Evolutionary conservation across 1,284 basidiomycete species (phyloP), one percentile per base, ranked within the genome.

Genomic region (Ceratobasidium sp.): DNA sequence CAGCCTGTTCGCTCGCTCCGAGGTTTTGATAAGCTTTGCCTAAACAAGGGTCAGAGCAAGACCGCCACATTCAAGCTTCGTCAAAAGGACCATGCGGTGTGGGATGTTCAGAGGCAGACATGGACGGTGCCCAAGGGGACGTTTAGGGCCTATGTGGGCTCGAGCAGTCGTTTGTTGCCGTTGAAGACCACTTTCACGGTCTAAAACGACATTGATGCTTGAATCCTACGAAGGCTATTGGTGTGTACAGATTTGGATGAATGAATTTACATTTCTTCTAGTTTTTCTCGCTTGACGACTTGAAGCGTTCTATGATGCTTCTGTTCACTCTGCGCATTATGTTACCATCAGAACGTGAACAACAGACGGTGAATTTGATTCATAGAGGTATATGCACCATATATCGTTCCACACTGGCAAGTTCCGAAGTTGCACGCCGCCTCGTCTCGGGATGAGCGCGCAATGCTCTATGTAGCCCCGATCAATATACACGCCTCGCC

Each of bases 11-110:
- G 61, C 30, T 59, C 41, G 4, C 61, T 67, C 3, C 71, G 53
- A 30, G 71, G 71, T 14, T 72, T 67, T 30, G 61, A 72, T 21
- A 72, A 72, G 23, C 61, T 65, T n/a, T 65, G 65, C 39, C 52
- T 58, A 5, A 50, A n/a, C 23, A 71, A 59, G 32, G 65, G 65
- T 1, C 36, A 57, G 28, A 45, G 36, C 36, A 69, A 69, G 52
- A 69, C 65, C 26, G 41, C 65, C 6, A 57, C 52, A 18, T 69
- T 69, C 65, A 69, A 69, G 65, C 50, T 69, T 12, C 52, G 65
- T 26, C 50, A 57, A 32, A 69, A 69, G 53, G 65, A 57, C 39
- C 46, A 57, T 23, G 65, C 60, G 6, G 62, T 72, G 14, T 65
- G 71, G 71, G 59, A 55, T 23, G 71, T 72, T 2, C 28, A 45